phyloP scores from a whole-genome alignment of 2,329 filamentous ascomycete species.

The Fonsecaea pedrosoi region DNA sequence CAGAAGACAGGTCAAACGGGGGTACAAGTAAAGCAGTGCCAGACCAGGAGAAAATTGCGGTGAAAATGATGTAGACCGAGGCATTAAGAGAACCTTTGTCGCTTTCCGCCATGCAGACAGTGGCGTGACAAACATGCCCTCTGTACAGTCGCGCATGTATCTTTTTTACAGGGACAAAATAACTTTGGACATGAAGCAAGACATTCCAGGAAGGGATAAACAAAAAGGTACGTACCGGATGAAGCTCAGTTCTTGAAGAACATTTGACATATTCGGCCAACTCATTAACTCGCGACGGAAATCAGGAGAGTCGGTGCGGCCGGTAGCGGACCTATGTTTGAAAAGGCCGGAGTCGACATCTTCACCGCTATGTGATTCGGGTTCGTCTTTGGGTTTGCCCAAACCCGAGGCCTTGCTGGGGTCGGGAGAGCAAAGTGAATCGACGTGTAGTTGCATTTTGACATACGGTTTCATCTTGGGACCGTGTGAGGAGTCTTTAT shows the following conservation, averaged over 20 bases:
- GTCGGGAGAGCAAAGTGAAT: constrained; percentile 57
- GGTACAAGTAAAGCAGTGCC: constrained; percentile 10
- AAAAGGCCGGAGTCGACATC: constrained; percentile 55
- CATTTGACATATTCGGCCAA: constrained; percentile 62
- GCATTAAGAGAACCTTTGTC: neutral
- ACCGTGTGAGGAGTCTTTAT: constrained; percentile 45
- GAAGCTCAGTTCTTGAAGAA: constrained; percentile 75
- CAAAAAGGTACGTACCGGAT: constrained; percentile 64
- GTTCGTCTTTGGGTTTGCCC: constrained; percentile 39
- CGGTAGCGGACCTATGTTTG: constrained; percentile 64
- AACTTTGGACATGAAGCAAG: neutral
- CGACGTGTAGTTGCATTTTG: constrained; percentile 81
- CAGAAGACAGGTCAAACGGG: neutral
- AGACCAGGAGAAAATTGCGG: constrained; percentile 18
- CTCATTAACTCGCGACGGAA: constrained; percentile 67
- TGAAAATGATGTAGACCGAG: constrained; percentile 7
- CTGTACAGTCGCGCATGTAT: neutral
- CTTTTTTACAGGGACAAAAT: neutral
- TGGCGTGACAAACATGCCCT: neutral
- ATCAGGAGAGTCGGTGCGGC: constrained; percentile 67
- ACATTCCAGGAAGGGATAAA: constrained; percentile 8
- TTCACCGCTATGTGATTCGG: constrained; percentile 55
- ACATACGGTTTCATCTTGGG: constrained; percentile 74
- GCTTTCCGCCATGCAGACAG: neutral
- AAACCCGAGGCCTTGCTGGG: constrained; percentile 59